A percentile compares a stretch with the other conserved stretches of the same genome.
Conservation (phyloP, 2,329 filamentous ascomycete species). For the Ophiosphaerella narmari region DNA sequence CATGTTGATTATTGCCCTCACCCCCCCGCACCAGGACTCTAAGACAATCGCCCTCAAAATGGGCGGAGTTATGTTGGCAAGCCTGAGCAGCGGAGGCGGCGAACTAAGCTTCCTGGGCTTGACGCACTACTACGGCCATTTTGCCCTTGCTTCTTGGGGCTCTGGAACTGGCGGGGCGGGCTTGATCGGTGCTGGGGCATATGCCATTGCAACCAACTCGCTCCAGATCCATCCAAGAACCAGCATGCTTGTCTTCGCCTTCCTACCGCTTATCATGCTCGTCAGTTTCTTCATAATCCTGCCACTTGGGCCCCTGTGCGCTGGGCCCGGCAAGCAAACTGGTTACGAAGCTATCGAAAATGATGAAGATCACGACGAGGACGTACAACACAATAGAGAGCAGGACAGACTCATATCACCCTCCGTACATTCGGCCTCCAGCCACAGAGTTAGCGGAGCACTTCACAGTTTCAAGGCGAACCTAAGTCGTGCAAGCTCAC, state of each 20-base stretch:
- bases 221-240: slow-evolving; percentile 73
- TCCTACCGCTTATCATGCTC: slow-evolving; percentile 81
- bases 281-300: slow-evolving; percentile 83
- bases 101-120: slow-evolving; percentile 90
- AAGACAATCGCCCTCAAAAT: slow-evolving; percentile 75
- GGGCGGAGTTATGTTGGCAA: slow-evolving; percentile 81
- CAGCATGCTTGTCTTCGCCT: slow-evolving; percentile 77
- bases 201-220: slow-evolving; percentile 82
- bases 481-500: slow-evolving; percentile 66
- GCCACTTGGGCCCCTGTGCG: slow-evolving; percentile 68
- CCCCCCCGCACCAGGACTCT: slow-evolving; percentile 63
- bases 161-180: slow-evolving; percentile 91
- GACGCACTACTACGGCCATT: slow-evolving; percentile 89
- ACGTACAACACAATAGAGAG: slow-evolving; percentile 21
- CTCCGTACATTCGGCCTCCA: slow-evolving; percentile 38
- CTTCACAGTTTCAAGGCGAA: slow-evolving; percentile 52
- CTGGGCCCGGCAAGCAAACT: slow-evolving; percentile 49
- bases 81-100: slow-evolving; percentile 81
- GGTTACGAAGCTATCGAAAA: slow-evolving; percentile 60
- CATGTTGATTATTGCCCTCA: slow-evolving; percentile 87
- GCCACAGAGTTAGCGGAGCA: slow-evolving; percentile 29
- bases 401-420: slow-evolving; percentile 44
- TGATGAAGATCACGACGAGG: slow-evolving; percentile 40
- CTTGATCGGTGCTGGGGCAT: slow-evolving; percentile 82
- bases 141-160: slow-evolving; percentile 88